Conservation (phyloP, 1,284 basidiomycete species). For the Leccinum huronense region DNA sequence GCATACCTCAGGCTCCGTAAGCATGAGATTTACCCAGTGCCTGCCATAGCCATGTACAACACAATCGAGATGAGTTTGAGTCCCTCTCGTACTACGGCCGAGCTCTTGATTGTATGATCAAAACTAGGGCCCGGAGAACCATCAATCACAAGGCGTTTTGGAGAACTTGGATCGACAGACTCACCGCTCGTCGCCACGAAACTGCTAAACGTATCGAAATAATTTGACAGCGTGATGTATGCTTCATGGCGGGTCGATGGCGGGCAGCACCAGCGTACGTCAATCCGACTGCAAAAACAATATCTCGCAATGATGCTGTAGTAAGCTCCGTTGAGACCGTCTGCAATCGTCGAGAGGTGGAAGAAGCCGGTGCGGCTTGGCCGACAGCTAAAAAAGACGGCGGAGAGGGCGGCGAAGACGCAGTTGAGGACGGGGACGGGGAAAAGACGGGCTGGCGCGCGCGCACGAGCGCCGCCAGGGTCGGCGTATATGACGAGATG, state of each 20-base stretch:
- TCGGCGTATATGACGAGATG: constrained; percentile 41
- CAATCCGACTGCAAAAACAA: constrained; percentile 85
- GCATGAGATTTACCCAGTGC: constrained; percentile 91
- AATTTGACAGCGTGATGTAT: constrained; percentile 76
- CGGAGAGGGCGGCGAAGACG: background rate
- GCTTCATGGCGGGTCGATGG: constrained; percentile 68
- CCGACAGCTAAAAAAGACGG: constrained; percentile 27
- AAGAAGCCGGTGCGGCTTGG: constrained; percentile 17
- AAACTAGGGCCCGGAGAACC: constrained; percentile 61
- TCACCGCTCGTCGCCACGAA: constrained; percentile 62
- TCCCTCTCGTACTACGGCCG: constrained; percentile 78
- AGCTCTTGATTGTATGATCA: constrained; percentile 82
- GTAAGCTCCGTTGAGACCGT: constrained; percentile 42
- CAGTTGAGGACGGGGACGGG: background rate
- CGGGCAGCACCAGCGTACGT: constrained; percentile 87
- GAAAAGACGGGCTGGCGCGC: constrained; percentile 16
- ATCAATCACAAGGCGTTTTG: background rate
- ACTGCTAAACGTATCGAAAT: constrained; percentile 77
- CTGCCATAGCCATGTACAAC: constrained; percentile 91
- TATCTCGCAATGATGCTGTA: constrained; percentile 88
- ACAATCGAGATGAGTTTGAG: constrained; percentile 85
- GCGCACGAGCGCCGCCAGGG: constrained; percentile 34
- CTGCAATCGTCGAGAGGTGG: constrained; percentile 12
- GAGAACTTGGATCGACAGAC: constrained; percentile 23
- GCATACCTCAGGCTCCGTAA: constrained; percentile 86